Evolutionary conservation across 108 stramenopile species (phyloP).

Genomic region (Fistulifera pelliculosa): DNA sequence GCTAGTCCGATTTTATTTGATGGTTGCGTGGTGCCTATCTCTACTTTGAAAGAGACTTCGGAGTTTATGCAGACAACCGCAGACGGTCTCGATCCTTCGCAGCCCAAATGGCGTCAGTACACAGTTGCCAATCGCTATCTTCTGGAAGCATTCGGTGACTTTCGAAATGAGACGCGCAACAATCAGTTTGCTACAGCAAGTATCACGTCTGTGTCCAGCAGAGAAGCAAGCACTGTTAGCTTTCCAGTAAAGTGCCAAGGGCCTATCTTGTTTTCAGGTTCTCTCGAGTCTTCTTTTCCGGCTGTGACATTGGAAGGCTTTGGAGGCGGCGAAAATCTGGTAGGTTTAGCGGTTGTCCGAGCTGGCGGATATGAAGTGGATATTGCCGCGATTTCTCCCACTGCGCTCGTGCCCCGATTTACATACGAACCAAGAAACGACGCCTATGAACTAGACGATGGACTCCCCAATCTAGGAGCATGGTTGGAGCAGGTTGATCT

Average conservation of each 20-base stretch:
- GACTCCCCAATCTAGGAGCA: constrained; percentile 28
- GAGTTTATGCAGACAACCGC: constrained; percentile 25
- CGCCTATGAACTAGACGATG: constrained; percentile 38
- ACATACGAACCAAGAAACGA: constrained; percentile 43
- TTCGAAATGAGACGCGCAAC: neutral
- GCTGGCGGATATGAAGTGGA: constrained; percentile 25
- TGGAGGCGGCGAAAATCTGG: constrained; percentile 25
- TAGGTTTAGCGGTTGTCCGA: constrained; percentile 49
- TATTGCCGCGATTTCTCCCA: constrained; percentile 48
- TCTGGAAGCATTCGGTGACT: constrained; percentile 28
- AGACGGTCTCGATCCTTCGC: neutral
- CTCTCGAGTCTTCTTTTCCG: constrained; percentile 12
- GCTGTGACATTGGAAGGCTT: constrained; percentile 38
- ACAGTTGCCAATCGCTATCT: constrained; percentile 28
- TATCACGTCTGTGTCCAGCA: neutral
- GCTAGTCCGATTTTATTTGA: constrained; percentile 67
- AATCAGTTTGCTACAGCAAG: constrained; percentile 21
- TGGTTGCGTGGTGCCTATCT: constrained; percentile 41
- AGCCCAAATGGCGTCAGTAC: constrained; percentile 24
- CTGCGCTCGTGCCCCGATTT: constrained; percentile 55
- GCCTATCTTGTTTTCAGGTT: constrained; percentile 21
- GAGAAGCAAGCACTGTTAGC: neutral
- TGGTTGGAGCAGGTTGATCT: constrained; percentile 41
- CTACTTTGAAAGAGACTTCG: constrained; percentile 24
- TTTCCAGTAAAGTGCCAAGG: constrained; percentile 46